Evolutionary conservation across 1,284 basidiomycete species (phyloP).

Genomic region (Kalmanozyma brasiliensis): DNA sequence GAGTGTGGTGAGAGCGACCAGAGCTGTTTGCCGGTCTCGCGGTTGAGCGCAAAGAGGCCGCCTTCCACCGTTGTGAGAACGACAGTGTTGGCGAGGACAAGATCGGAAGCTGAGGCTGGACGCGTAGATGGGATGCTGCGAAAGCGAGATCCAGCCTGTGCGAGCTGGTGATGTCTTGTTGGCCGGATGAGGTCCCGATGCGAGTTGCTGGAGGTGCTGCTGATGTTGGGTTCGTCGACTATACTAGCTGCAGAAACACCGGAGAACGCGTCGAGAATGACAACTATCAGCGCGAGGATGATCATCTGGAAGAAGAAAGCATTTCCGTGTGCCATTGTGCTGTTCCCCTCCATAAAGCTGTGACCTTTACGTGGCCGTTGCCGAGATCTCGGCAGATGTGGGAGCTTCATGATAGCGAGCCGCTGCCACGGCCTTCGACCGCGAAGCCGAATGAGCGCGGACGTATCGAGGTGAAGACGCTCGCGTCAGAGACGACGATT

Average conservation of each 20-base stretch:
- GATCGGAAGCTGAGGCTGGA: slow-evolving; percentile 65
- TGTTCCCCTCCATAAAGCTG: too few species aligned
- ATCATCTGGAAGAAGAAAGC: slow-evolving; percentile 36
- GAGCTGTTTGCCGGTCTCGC: slow-evolving; percentile 74
- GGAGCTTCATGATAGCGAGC: slow-evolving; percentile 23
- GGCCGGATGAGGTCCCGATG: slow-evolving; percentile 29
- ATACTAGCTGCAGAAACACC: slow-evolving; percentile 10
- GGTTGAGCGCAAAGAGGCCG: slow-evolving; percentile 84
- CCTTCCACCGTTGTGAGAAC: slow-evolving; percentile 90
- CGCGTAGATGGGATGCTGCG: slow-evolving; percentile 24
- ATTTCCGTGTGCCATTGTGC: not conserved
- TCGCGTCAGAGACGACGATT: slow-evolving; percentile 9
- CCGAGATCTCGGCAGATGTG: slow-evolving; percentile 23
- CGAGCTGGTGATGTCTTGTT: slow-evolving; percentile 13
- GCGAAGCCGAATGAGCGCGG: not conserved
- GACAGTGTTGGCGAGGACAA: slow-evolving; percentile 79
- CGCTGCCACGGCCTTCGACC: slow-evolving; percentile 28
- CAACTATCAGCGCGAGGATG: slow-evolving; percentile 26
- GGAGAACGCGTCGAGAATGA: slow-evolving; percentile 25
- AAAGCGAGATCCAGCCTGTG: slow-evolving; percentile 30
- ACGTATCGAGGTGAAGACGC: not conserved
- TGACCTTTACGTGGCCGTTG: slow-evolving; percentile 21
- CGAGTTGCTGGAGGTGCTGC: slow-evolving; percentile 11
- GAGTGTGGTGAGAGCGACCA: slow-evolving; percentile 54
- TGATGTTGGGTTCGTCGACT: slow-evolving; percentile 18